phyloP scores from a whole-genome alignment of 75 land plant genomes.

The Picea sitchensis region DNA sequence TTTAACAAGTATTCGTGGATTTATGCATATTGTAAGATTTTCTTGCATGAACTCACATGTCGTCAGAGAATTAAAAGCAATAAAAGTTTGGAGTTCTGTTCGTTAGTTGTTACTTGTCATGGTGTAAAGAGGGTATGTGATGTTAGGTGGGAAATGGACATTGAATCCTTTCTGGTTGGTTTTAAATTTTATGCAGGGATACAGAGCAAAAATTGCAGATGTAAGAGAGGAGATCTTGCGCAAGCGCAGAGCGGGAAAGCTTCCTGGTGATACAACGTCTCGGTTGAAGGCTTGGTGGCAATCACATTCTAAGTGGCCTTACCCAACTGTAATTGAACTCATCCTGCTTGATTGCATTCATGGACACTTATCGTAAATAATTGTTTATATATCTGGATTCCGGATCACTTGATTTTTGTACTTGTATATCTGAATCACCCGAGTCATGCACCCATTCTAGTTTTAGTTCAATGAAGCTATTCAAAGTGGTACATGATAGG shows the following conservation, averaged over 20 bases:
- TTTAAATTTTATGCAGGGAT: constrained; percentile 22
- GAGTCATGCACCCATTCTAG: neutral
- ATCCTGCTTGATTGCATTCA: neutral
- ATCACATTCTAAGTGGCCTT: constrained; percentile 51
- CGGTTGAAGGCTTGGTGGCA: constrained; percentile 52
- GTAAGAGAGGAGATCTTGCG: constrained; percentile 55
- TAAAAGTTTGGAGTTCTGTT: neutral
- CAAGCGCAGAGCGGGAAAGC: constrained; percentile 52
- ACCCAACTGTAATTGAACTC: constrained; percentile 32
- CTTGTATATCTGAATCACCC: no score
- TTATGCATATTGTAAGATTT: neutral
- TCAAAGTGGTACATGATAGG: no score
- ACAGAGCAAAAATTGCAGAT: constrained; percentile 34
- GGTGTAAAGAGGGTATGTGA: neutral
- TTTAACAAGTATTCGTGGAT: neutral
- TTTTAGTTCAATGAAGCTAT: no score
- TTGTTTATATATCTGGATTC: no score
- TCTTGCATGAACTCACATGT: neutral
- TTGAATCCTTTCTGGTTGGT: neutral
- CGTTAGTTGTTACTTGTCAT: neutral
- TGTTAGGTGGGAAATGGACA: neutral
- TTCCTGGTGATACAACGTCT: constrained; percentile 49
- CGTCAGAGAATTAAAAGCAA: neutral
- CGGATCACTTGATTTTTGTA: no score
- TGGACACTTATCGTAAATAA: no score